A percentile compares a stretch with the other conserved stretches of the same genome.
phyloP scores from a whole-genome alignment of 331 rosid species.

The Erythrophleum ivorense region DNA sequence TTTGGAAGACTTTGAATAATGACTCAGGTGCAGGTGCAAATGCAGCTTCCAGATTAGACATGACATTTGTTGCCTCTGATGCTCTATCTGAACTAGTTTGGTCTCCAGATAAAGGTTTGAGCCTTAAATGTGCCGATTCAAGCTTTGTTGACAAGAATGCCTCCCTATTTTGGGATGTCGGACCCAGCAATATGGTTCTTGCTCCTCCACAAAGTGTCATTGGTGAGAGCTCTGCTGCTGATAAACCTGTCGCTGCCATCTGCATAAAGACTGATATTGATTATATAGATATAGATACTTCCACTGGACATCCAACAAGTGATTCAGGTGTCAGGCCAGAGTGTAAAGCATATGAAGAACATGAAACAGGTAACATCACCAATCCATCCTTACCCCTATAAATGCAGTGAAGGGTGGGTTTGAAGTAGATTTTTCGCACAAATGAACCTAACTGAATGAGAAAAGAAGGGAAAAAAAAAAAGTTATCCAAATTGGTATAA shows the following conservation, averaged over 20 bases:
- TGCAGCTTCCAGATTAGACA: slow-evolving; percentile 71
- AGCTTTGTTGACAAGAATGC: slow-evolving; percentile 51
- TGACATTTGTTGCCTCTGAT: slow-evolving; percentile 53
- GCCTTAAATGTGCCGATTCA: slow-evolving; percentile 63
- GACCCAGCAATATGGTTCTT: slow-evolving; percentile 65
- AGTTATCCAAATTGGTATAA: slow-evolving; percentile 3
- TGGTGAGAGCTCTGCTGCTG: slow-evolving; percentile 42
- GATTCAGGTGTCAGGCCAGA: slow-evolving; percentile 40
- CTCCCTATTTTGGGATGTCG: slow-evolving; percentile 51
- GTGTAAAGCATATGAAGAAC: slow-evolving; percentile 37
- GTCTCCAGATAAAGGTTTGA: slow-evolving; percentile 78
- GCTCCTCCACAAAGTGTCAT: slow-evolving; percentile 47
- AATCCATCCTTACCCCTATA: neutral
- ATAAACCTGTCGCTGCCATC: slow-evolving; percentile 44
- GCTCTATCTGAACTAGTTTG: slow-evolving; percentile 93
- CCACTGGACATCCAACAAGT: slow-evolving; percentile 32
- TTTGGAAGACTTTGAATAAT: slow-evolving; percentile 46
- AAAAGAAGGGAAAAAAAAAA: neutral
- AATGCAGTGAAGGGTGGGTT: neutral
- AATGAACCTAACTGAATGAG: slow-evolving; percentile 5
- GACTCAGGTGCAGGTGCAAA: slow-evolving; percentile 96
- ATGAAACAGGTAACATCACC: slow-evolving; percentile 49
- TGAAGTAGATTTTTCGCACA: slow-evolving; percentile 11
- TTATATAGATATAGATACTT: slow-evolving; percentile 42
- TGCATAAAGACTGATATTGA: slow-evolving; percentile 40